phyloP scores from a whole-genome alignment of 2,329 filamentous ascomycete species.

The Sclerotinia borealis region DNA sequence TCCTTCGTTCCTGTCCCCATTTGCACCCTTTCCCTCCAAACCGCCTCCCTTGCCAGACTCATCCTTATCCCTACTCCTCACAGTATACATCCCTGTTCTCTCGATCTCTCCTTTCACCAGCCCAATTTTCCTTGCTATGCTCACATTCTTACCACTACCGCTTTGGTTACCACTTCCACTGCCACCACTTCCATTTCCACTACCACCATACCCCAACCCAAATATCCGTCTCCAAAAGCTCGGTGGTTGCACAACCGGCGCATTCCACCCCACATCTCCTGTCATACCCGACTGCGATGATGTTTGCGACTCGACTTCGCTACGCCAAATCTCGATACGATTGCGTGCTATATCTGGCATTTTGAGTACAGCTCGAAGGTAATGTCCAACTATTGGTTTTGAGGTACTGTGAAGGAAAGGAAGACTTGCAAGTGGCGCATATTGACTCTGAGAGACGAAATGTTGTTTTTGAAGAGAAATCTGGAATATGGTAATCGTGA shows the following conservation, averaged over 20 bases:
- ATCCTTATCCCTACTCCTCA: not conserved
- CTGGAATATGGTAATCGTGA: not conserved
- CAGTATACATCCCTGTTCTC: slow-evolving; percentile 10
- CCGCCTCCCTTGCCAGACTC: not conserved
- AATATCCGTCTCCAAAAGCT: slow-evolving; percentile 2
- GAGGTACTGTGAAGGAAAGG: not conserved
- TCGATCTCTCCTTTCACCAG: slow-evolving; percentile 4
- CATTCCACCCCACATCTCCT: not conserved
- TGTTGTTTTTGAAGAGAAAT: not conserved
- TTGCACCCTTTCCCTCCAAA: not conserved
- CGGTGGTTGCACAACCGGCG: not conserved
- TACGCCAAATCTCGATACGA: slow-evolving; percentile 8
- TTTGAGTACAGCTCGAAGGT: not conserved
- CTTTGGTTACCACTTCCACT: not conserved
- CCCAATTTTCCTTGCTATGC: not conserved
- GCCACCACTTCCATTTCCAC: not conserved
- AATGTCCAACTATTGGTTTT: not conserved
- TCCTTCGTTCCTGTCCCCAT: not conserved
- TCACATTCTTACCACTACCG: not conserved
- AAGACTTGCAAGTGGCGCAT: not conserved
- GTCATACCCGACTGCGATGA: not conserved
- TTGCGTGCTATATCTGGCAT: slow-evolving; percentile 7
- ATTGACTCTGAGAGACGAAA: not conserved
- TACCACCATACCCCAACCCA: not conserved
- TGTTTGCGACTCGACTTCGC: slow-evolving; percentile 5